Base-by-base conservation (phyloP, 1,284 basidiomycete species). In the Gastroboletus turbinatus region DNA sequence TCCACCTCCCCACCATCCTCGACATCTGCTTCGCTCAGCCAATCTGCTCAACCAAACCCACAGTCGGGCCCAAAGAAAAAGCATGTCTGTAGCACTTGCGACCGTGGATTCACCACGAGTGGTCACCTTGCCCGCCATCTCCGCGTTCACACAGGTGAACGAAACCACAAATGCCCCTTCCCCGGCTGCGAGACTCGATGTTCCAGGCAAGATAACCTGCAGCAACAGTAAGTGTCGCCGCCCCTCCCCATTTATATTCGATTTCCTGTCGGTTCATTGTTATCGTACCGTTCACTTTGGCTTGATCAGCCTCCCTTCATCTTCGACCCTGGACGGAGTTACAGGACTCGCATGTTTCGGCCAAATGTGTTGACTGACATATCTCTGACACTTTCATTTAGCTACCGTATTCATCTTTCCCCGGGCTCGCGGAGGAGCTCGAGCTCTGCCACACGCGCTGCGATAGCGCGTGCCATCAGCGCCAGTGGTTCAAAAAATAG, bases 61-160 rank as follows among this genome's bases (percentile, higher is more conserved):
- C 55, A 49, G n/a, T 27, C 58, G 8, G 57, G 66, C 13, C 46
- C 66, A 30, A 83, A 82, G 72, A 83, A 82, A 73, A 83, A 81
- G 60, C 87, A 90, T 61, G 73, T 85, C 27, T 90, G 88, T 66
- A 63, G 72, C 3, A 84, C 80, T 8, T 90, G 88, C 65, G 82
- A 86, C 13, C 82, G 86, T 51, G 81, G 82, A 1, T 94, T 94
- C 73, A 90, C 88, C 51, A 94, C 91, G 43, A 87, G 85, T 63
- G 91, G 91, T 33, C 92, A 94, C 67, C 82, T 93, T 21, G 88
- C 91, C 0, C 81, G 91, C 47, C 91, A 94, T 69, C 82, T 87
- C 25, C 80, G 89, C 51, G 84, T 92, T 13, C 91, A 94, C 73
- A 93, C 91, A 9, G 90, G 90, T 51, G 88, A 91, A 66, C 76